phyloP scores from a whole-genome alignment of 1,139 yeast genomes.

The Taphrina sp. region DNA sequence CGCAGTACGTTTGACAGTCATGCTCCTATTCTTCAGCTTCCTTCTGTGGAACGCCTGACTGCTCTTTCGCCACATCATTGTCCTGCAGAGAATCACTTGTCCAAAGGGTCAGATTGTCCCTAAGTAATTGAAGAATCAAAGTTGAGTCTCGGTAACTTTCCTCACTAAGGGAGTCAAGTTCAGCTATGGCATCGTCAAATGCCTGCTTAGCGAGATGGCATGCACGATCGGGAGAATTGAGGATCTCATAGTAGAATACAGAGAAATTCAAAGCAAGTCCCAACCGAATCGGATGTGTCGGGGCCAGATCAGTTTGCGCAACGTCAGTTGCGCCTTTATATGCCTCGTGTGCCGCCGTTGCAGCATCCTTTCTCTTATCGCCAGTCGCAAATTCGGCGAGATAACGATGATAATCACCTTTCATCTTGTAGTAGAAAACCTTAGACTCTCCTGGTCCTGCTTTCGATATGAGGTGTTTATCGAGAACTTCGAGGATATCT shows the following conservation, averaged over 20 bases:
- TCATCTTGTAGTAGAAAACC: slow-evolving; percentile 98
- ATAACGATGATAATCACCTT: slow-evolving; percentile 99
- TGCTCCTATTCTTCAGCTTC: not conserved
- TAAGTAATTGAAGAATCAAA: slow-evolving; percentile 95
- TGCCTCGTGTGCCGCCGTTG: slow-evolving; percentile 90
- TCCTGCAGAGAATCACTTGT: slow-evolving; percentile 61
- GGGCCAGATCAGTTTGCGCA: slow-evolving; percentile 96
- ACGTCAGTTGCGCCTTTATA: slow-evolving; percentile 96
- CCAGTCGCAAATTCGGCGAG: slow-evolving; percentile 94
- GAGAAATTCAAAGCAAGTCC: slow-evolving; percentile 98
- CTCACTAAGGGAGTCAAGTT: slow-evolving; percentile 94
- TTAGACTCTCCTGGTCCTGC: slow-evolving; percentile 98
- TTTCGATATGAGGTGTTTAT: slow-evolving; percentile 84
- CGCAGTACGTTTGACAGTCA: too few species aligned
- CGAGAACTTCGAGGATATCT: slow-evolving; percentile 84
- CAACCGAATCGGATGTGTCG: slow-evolving; percentile 98
- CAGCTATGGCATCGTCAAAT: slow-evolving; percentile 98
- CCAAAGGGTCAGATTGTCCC: slow-evolving; percentile 99
- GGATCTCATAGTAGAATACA: slow-evolving; percentile 96
- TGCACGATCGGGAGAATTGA: slow-evolving; percentile 98
- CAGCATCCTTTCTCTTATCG: slow-evolving; percentile 92
- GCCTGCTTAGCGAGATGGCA: slow-evolving; percentile 99
- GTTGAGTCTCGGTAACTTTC: slow-evolving; percentile 98
- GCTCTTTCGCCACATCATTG: slow-evolving; percentile 3
- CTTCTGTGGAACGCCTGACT: not conserved